phyloP scores from a whole-genome alignment of 805 yeast genomes.

The Candida boleticola region DNA sequence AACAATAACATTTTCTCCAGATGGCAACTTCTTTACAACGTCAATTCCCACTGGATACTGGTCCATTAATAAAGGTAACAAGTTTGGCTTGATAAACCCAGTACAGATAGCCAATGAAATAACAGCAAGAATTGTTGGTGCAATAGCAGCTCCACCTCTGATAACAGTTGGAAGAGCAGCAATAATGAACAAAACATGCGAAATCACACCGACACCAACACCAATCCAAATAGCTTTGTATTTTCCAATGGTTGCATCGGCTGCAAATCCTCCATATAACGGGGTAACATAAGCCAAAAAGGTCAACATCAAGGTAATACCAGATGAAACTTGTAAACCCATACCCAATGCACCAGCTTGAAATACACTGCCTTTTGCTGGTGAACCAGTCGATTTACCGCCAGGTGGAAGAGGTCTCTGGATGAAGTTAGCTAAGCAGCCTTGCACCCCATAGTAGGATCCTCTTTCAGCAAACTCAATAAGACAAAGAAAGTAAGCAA shows the following conservation, averaged over 20 bases:
- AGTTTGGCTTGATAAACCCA: slow-evolving; percentile 54
- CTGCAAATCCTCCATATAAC: slow-evolving; percentile 49
- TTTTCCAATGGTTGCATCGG: slow-evolving; percentile 49
- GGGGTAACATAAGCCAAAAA: slow-evolving; percentile 52
- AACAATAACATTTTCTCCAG: slow-evolving; percentile 65
- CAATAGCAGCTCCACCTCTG: slow-evolving; percentile 35
- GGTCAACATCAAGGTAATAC: slow-evolving; percentile 44
- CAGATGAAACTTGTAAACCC: slow-evolving; percentile 46
- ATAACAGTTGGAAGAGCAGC: slow-evolving; percentile 47
- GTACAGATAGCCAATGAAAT: slow-evolving; percentile 44
- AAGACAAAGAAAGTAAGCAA: slow-evolving; percentile 49
- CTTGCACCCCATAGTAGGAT: slow-evolving; percentile 48
- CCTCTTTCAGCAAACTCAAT: slow-evolving; percentile 56
- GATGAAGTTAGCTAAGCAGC: slow-evolving; percentile 46
- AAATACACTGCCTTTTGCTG: slow-evolving; percentile 28
- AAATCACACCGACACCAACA: slow-evolving; percentile 43
- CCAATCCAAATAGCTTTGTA: slow-evolving; percentile 50
- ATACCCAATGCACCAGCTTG: slow-evolving; percentile 51
- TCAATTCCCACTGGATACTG: slow-evolving; percentile 54
- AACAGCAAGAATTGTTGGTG: slow-evolving; percentile 41
- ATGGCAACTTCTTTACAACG: slow-evolving; percentile 52
- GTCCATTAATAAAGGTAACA: slow-evolving; percentile 48
- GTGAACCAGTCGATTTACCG: slow-evolving; percentile 46
- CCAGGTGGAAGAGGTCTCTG: slow-evolving; percentile 52
- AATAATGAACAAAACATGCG: slow-evolving; percentile 47